phyloP scores from a whole-genome alignment of 768 basidiomycete species.

The Amanita brunnescens region DNA sequence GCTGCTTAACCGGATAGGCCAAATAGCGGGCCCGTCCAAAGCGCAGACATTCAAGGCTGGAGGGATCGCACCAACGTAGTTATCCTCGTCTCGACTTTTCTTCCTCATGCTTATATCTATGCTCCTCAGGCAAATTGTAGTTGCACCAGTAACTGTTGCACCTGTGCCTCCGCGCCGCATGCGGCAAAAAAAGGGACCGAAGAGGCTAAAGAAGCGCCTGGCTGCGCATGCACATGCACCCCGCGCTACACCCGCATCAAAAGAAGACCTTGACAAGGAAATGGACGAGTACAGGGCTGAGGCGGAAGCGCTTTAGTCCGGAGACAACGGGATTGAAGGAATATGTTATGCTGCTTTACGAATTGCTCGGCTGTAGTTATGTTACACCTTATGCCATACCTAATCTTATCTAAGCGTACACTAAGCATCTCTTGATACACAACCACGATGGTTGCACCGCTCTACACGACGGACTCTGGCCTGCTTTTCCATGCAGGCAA shows the following conservation, averaged over 20 bases:
- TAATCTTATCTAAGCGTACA: conserved; percentile 1
- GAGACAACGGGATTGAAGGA: background rate
- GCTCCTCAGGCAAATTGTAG: conserved; percentile 4
- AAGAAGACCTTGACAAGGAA: conserved; percentile 63
- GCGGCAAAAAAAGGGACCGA: conserved; percentile 65
- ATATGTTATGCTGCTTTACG: conserved; percentile 4
- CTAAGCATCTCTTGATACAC: background rate
- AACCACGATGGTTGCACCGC: conserved; percentile 80
- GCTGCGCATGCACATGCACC: background rate
- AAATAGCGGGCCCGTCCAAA: conserved; percentile 11
- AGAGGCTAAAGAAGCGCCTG: conserved; percentile 51
- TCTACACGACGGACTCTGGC: conserved; percentile 88
- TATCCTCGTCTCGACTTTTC: background rate
- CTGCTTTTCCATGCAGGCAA: conserved; percentile 90
- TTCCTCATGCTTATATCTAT: background rate
- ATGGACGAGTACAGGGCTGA: conserved; percentile 72
- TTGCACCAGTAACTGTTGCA: conserved; percentile 8
- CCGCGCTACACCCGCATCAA: conserved; percentile 26
- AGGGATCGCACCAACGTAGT: background rate
- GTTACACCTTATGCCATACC: background rate
- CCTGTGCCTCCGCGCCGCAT: conserved; percentile 28
- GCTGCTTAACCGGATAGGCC: conserved; percentile 23
- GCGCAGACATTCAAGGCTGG: conserved; percentile 8
- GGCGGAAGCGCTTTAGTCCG: conserved; percentile 16
- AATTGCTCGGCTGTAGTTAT: background rate